Evolutionary conservation across 164 flowering plant genomes (phyloP).

Genomic region (Platanus orientalis): DNA sequence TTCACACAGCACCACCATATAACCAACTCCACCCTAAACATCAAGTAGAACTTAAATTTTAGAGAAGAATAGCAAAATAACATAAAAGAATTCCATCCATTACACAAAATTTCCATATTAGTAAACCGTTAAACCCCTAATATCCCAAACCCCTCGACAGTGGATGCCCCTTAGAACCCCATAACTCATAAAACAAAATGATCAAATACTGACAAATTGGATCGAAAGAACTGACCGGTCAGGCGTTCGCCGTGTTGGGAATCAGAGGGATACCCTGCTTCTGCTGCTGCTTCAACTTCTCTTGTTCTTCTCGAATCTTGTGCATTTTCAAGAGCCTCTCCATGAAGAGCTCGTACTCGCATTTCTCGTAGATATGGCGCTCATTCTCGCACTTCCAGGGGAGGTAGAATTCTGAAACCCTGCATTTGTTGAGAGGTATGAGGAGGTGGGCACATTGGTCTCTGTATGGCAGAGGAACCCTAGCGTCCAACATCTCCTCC

Average conservation of each 20-base stretch:
- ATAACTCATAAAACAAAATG: no score
- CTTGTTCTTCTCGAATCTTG: conserved; percentile 59
- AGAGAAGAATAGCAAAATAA: no score
- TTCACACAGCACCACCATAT: no score
- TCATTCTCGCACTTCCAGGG: conserved; percentile 98
- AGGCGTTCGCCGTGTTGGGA: conserved; percentile 74
- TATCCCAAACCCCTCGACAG: no score
- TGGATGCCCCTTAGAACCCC: no score
- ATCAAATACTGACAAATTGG: no score
- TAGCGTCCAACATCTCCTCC: conserved; percentile 77
- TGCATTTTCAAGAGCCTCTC: conserved; percentile 94
- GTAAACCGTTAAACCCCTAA: no score
- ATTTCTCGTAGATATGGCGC: conserved; percentile 93
- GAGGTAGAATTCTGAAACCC: conserved; percentile 74
- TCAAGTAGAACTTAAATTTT: no score
- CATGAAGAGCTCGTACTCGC: conserved; percentile 97
- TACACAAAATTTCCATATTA: no score
- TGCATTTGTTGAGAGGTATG: conserved; percentile 93
- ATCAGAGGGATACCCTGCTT: conserved; percentile 56
- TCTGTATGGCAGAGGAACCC: conserved; percentile 79
- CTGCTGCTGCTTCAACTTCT: conserved; percentile 32
- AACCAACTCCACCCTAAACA: no score
- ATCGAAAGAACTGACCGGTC: conserved; percentile 6
- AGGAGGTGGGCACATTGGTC: conserved; percentile 96
- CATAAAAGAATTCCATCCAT: no score